These are phyloP conservation scores for Oryza brachyantha DNA, from an alignment of 176 grass and related monocot species.

Conservation along the genomic window DNA sequence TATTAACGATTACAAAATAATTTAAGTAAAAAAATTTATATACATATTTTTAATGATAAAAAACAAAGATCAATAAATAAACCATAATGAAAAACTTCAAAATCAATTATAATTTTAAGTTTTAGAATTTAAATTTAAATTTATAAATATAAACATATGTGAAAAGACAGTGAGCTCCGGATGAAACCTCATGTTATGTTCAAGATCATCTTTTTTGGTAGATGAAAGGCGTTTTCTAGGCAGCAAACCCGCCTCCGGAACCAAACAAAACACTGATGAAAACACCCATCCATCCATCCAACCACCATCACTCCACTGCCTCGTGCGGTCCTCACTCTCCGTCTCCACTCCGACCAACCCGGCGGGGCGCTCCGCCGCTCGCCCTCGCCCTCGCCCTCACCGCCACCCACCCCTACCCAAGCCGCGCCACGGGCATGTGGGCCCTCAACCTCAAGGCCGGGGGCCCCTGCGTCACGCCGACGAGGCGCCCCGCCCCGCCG, in stretches of 20 bases:
- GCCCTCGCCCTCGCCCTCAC: too few relatives aligned
- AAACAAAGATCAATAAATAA: too few relatives aligned
- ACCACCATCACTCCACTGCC: neutral
- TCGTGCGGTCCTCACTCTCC: neutral
- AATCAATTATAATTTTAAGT: too few relatives aligned
- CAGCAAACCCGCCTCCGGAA: slow-evolving; percentile 18
- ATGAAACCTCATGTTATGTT: neutral
- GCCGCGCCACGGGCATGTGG: slow-evolving; percentile 44
- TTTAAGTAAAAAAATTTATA: too few relatives aligned
- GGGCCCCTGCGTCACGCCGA: slow-evolving; percentile 41
- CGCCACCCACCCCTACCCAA: neutral
- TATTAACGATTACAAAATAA: too few relatives aligned
- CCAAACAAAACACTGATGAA: neutral
- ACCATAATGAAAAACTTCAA: too few relatives aligned
- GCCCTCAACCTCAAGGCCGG: slow-evolving; percentile 59
- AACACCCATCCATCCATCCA: neutral
- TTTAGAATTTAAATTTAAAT: too few relatives aligned
- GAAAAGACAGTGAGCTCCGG: too few relatives aligned
- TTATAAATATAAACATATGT: too few relatives aligned
- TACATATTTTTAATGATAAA: too few relatives aligned
- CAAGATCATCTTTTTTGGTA: neutral
- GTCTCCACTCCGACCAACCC: neutral
- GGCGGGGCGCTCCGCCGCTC: too few relatives aligned
- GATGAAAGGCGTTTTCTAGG: slow-evolving; percentile 15
- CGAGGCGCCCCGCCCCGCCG: slow-evolving; percentile 2